Evolutionary conservation across 2,329 filamentous ascomycete species (phyloP).

Genomic region (Pleomassaria siparia): DNA sequence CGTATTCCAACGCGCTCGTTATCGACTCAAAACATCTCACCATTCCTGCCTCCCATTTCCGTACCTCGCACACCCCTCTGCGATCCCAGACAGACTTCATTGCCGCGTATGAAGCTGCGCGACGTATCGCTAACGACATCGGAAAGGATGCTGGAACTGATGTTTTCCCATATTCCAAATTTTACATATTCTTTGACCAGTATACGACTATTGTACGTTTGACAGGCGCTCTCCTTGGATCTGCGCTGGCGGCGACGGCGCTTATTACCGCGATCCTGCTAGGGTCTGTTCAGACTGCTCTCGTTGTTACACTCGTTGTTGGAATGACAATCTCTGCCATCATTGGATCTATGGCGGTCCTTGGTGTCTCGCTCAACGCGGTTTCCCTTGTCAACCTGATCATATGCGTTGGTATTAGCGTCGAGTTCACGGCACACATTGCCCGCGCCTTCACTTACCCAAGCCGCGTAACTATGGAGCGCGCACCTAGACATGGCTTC

Average conservation of each 20-base stretch:
- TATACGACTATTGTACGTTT: conserved; percentile 83
- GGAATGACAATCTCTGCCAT: conserved; percentile 94
- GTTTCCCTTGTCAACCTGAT: conserved; percentile 94
- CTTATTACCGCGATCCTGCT: conserved; percentile 76
- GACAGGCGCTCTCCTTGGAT: conserved; percentile 76
- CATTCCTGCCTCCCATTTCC: conserved; percentile 85
- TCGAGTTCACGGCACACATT: conserved; percentile 97
- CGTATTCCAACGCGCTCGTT: conserved; percentile 83
- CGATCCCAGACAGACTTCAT: conserved; percentile 92
- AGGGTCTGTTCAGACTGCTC: conserved; percentile 78
- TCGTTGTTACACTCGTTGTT: conserved; percentile 82
- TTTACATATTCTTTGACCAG: conserved; percentile 99
- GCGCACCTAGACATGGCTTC: conserved; percentile 70
- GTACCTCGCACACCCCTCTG: conserved; percentile 83
- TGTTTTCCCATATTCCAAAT: conserved; percentile 94
- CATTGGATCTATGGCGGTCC: conserved; percentile 89
- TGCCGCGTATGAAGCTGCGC: conserved; percentile 81
- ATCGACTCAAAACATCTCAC: conserved; percentile 67
- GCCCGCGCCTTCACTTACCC: conserved; percentile 96
- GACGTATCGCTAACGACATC: conserved; percentile 81
- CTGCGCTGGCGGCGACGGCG: conserved; percentile 84
- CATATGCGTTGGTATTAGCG: conserved; percentile 93
- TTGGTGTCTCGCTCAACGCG: conserved; percentile 87
- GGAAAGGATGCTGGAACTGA: conserved; percentile 70
- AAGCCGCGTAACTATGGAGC: conserved; percentile 76